Base-by-base conservation (phyloP, 768 basidiomycete species). In the Porphyrellus cyaneotinctus region DNA sequence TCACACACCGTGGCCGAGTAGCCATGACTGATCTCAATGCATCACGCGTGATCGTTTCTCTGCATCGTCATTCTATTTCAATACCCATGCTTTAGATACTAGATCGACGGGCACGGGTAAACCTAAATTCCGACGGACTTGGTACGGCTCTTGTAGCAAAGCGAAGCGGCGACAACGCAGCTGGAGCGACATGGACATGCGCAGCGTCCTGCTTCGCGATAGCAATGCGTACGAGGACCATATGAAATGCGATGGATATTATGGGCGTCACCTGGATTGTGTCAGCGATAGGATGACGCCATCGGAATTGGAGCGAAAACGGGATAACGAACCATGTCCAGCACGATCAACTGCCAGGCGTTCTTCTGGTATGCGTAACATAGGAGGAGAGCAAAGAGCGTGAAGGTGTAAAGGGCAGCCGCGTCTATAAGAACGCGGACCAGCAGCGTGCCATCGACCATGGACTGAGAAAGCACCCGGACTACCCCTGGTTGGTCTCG, bases 181-280 rank as follows among this genome's bases (percentile, higher is more conserved):
- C 17, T 3, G 43, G 1, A 7, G 28, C 6, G 11, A 8, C 11
- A 4, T 13, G 11, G 11, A 8, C 11, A 4, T 13, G 11, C 23
- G 26, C 4, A 32, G 22, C 1, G 15, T 18, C 30, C 12, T 47
- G 42, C 42, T 32, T 64, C 24, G 60, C 63, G 14, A 59, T 47
- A 0, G 51, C 55, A 32, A 64, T 51, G 20, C 63, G 63, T 26
- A 64, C 50, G 36, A 62, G 49, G 18, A 63, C 47, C 38, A 8
- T 50, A 37, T 53, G 44, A 17, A 63, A 62, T 10, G 61, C 26
- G 22, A 62, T 64, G 3, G 63, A 62, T 49, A 64, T 58, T 23
- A 59, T 59, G 6, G 55, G 60, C 9, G 52, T 62, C 33, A 57
- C 50, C 63, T 65, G 5, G 17, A 15, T 31, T 20, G 24, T 3